These are phyloP conservation scores for Nepenthes alata DNA, from an alignment of 179 eudicot species.

Conservation along the genomic window DNA sequence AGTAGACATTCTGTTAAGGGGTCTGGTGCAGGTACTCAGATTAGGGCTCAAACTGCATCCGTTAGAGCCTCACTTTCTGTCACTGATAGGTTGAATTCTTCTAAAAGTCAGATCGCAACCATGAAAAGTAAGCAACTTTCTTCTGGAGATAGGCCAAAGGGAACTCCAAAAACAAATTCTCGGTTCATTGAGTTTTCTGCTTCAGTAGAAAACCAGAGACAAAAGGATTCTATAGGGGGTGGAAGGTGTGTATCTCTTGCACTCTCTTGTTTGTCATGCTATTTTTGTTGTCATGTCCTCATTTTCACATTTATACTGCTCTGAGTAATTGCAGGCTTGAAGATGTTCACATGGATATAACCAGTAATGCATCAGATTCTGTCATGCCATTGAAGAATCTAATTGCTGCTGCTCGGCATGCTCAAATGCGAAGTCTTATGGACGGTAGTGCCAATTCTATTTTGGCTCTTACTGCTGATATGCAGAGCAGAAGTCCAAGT, in stretches of 20 bases:
- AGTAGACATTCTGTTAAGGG: constrained; percentile 21
- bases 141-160: constrained; percentile 41
- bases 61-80: constrained; percentile 15
- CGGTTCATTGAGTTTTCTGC: constrained; percentile 23
- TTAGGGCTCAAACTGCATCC: constrained; percentile 30
- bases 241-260: constrained; percentile 40
- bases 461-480: constrained; percentile 15
- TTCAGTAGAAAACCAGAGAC: constrained; percentile 23
- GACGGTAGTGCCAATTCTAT: constrained; percentile 25
- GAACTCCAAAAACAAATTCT: constrained; percentile 25
- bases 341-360: constrained; percentile 27
- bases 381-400: constrained; percentile 59
- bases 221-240: constrained; percentile 17
- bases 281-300: constrained; percentile 5
- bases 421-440: constrained; percentile 39
- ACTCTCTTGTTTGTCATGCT: constrained; percentile 1
- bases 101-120: constrained; percentile 23
- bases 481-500: constrained; percentile 36
- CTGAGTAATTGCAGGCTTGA: constrained; percentile 32
- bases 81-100: constrained; percentile 28
- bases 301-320: constrained; percentile 1
- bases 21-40: constrained; percentile 21
- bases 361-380: constrained; percentile 37
- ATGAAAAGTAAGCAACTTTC: constrained; percentile 32
- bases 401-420: constrained; percentile 81